These are phyloP conservation scores for Pseudocercospora fijiensis DNA, from an alignment of 2,329 filamentous ascomycete species.

Conservation along the genomic window DNA sequence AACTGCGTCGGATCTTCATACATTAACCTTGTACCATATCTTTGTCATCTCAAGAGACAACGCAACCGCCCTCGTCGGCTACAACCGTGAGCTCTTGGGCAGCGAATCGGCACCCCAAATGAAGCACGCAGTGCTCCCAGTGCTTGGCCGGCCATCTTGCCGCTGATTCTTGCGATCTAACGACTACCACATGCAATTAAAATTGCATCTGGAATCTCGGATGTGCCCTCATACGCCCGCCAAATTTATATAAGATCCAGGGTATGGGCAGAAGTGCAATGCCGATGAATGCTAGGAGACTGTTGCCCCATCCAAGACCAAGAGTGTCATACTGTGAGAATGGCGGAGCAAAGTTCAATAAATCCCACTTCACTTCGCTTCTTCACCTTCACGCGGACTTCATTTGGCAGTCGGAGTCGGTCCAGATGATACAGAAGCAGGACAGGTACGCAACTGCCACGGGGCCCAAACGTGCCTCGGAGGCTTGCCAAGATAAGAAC, in stretches of 20 bases:
- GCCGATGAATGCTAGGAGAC: constrained; percentile 53
- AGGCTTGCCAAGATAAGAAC: neutral
- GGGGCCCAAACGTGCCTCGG: neutral
- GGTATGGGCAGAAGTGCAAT: constrained; percentile 49
- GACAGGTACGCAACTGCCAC: neutral
- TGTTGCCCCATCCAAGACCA: constrained; percentile 62
- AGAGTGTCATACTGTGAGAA: constrained; percentile 52
- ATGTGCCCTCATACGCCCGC: constrained; percentile 43
- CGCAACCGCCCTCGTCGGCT: no score
- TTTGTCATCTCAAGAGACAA: no score
- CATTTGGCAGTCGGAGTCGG: neutral
- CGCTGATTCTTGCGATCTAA: neutral
- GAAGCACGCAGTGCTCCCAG: neutral
- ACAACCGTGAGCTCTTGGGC: no score
- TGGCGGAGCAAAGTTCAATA: neutral
- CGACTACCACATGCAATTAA: constrained; percentile 8
- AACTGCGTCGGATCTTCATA: no score
- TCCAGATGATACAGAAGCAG: neutral
- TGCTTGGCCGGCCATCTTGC: neutral
- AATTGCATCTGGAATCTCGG: constrained; percentile 26
- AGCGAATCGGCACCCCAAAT: no score
- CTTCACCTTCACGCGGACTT: neutral
- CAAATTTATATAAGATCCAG: constrained; percentile 47
- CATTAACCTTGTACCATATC: no score
- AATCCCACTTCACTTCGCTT: neutral